Evolutionary conservation across 805 yeast species (phyloP), one percentile per base, ranked within the genome.

Genomic region (Metschnikowia reukaufii): DNA sequence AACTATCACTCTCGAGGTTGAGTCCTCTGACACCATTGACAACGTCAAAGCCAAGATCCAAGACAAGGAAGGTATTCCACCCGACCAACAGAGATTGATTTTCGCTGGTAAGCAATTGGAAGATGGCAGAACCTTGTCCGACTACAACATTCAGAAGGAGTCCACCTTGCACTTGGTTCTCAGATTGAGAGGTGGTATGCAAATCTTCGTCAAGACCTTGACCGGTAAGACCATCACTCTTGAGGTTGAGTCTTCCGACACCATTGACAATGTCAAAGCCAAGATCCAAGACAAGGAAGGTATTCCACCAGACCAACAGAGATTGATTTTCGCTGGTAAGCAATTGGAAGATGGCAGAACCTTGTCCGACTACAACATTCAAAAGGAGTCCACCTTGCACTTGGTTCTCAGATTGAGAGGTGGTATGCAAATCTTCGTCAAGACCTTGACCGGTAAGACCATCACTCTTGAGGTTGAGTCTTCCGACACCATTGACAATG

Each of bases 91-190:
- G 78, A 85, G 97, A 78, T 83, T 90, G 65, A 89, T 91, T 78
- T 91, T 90, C 66, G 97, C 97, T 64, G 97, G 97, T 82, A 90
- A 89, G 81, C 96, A 88, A 78, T 83, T 90, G 72, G 96, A 89
- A 76, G 94, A 87, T 57, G 97, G 97, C 61, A 88, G 97, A 82
- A 91, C 97, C 56, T 78, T 91, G 57, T 85, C 96, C 58, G 97
- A 91, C 78, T 91, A 91, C 92, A 91, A 91, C 86, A 91, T 91
- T 74, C 96, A 90, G 79, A 91, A 91, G 82, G 97, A 91, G 78
- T 89, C 97, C 56, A 91, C 97, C 54, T 76, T 91, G 47, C 97
- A 92, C 76, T 84, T 92, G 79, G 98, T 92, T 59, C 80, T 92
- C 61, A 90, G 97, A 83, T 87, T 92, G 74, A 88, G 97, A 82